Evolutionary conservation across 1,139 yeast species (phyloP), one percentile per base, ranked within the genome.

Genomic region (Saccharomyces pastorianus): DNA sequence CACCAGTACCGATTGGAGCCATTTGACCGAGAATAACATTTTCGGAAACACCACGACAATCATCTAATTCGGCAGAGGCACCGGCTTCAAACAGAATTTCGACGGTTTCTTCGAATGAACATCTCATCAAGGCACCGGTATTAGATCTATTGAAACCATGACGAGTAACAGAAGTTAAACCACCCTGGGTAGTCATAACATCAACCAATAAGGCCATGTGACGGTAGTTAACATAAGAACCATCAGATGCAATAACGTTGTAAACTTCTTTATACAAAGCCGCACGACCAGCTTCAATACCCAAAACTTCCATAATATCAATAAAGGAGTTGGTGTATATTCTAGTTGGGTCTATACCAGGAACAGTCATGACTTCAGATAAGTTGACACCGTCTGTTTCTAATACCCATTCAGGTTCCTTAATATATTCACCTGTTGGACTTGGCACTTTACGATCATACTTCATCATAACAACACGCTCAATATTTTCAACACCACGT

Each of bases 91-190:
- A 83, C 69, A 95, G 76, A 67, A 95, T 93, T 75, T 95, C 99
- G 46, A 93, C 99, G 2, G 99, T 95, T 73, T 95, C 99, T 76
- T 95, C 99, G 77, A 95, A 95, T 52, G 99, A 93, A 77, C 97
- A 93, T 74, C 99, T 84, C 99, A 95, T 95, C 69, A 95, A 80
- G 1, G 99, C 99, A 75, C 99, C 99, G 38, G 99, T 95, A 62
- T 93, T 97, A 41, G 96, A 88, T 75, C 99, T 85, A 73, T 95
- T 95, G 73, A 95, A 93, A 81, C 99, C 99, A 71, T 93, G 99
- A 81, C 99, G 96, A 52, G 99, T 93, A 65, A 95, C 93, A 41
- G 99, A 98, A 89, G 95, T 93, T 73, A 95, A 80, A 69, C 93
- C 96, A 68, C 99, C 99, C 72, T 96, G 87, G 50, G 96, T 88